Evolutionary conservation across 139 green algal genomes (phyloP).

Genomic region (Monoraphidium neglectum): DNA sequence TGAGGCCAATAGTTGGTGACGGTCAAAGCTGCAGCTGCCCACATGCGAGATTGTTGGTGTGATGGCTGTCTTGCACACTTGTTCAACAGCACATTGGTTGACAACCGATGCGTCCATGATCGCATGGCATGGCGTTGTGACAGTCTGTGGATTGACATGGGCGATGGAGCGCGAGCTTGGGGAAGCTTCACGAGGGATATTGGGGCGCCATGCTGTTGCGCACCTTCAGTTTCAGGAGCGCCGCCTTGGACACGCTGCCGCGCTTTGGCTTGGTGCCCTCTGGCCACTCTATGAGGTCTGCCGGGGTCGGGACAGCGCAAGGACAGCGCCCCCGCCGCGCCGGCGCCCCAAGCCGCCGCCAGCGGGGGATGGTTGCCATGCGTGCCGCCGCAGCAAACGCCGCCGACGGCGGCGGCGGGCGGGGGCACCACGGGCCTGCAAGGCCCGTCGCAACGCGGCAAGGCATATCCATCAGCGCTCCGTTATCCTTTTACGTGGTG

Average conservation of each 20-base stretch:
- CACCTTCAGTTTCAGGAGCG: conserved; percentile 29
- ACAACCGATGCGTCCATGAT: not conserved
- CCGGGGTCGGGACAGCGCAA: not conserved
- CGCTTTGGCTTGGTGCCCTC: conserved; percentile 19
- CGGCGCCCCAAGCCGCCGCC: not conserved
- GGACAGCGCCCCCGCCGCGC: not conserved
- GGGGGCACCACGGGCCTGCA: too few species aligned
- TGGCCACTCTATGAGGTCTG: conserved; percentile 27
- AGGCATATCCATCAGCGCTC: too few species aligned
- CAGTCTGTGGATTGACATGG: not conserved
- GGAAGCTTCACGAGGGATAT: too few species aligned
- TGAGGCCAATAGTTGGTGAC: too few species aligned
- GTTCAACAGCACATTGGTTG: not conserved
- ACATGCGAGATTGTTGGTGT: too few species aligned
- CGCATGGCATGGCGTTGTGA: not conserved
- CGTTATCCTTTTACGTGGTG: too few species aligned
- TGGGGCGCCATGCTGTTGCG: conserved; percentile 2
- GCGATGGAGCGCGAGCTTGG: too few species aligned
- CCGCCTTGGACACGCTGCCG: conserved; percentile 10
- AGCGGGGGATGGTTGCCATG: too few species aligned
- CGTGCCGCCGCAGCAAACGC: too few species aligned
- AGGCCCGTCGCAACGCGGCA: not conserved
- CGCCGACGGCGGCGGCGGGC: too few species aligned
- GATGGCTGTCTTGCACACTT: too few species aligned
- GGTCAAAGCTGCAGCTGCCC: too few species aligned